A percentile compares a stretch with the other conserved stretches of the same genome.
Conservation (phyloP, 2,329 filamentous ascomycete species). For the Bipolaris victoriae region DNA sequence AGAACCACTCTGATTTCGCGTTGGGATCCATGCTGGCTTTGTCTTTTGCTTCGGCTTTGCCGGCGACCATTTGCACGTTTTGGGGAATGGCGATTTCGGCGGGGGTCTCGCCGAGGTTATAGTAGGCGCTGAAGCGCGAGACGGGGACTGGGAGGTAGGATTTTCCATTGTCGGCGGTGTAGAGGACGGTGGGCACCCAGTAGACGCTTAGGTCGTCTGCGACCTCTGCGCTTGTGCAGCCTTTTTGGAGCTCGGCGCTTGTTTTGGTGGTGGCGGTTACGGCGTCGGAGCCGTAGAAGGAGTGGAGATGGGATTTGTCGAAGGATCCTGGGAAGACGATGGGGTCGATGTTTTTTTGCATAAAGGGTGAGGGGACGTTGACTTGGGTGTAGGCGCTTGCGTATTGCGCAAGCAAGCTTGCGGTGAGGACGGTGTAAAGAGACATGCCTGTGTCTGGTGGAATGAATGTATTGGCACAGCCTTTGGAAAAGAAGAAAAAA, state of each 20-base stretch:
- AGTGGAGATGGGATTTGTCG: constrained; percentile 52
- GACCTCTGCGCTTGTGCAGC: constrained; percentile 56
- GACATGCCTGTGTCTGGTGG: constrained; percentile 40
- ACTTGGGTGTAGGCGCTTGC: constrained; percentile 45
- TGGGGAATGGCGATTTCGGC: constrained; percentile 56
- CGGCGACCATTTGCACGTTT: constrained; percentile 52
- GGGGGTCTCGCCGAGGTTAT: constrained; percentile 50
- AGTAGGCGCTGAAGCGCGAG: constrained; percentile 56
- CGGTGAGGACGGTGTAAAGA: constrained; percentile 32
- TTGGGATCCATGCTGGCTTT: constrained; percentile 27
- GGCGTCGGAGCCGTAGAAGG: constrained; percentile 55
- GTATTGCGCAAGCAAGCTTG: constrained; percentile 35
- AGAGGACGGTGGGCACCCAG: constrained; percentile 55
- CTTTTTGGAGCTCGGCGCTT: constrained; percentile 49
- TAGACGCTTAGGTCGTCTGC: constrained; percentile 57
- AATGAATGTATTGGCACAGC: constrained; percentile 21
- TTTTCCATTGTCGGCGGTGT: constrained; percentile 44
- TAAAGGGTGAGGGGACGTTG: constrained; percentile 46
- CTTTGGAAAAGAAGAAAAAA: background rate
- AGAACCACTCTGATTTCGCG: constrained; percentile 38
- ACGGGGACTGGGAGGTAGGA: constrained; percentile 43
- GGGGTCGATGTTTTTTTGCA: constrained; percentile 56
- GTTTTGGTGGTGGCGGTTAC: constrained; percentile 50
- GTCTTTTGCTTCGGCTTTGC: constrained; percentile 47
- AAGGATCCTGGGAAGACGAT: constrained; percentile 52